Base-by-base conservation (phyloP, 1,139 yeast species). In the Geotrichum macrosporum region DNA sequence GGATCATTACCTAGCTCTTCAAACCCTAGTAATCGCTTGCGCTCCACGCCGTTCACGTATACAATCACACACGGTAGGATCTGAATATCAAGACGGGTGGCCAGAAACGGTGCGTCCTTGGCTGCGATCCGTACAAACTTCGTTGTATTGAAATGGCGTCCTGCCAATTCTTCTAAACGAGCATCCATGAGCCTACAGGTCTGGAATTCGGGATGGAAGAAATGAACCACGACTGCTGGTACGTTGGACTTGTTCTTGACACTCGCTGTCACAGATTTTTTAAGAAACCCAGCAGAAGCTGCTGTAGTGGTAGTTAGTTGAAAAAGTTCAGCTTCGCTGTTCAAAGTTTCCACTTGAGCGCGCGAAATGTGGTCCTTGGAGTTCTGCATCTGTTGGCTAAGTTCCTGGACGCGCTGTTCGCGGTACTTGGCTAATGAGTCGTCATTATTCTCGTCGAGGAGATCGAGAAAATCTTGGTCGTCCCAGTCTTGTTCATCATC, bases 401-500 rank as follows among this genome's bases (percentile, higher is more conserved):
- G 42, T 18, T 49, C 47, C 9, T 69, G 63, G 46, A 85, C 75
- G 55, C 89, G 94, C 22, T 72, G 67, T 52, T 80, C 76, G 61
- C 96, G 72, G 62, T 86, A 86, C 16, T 37, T 33, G 6, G 40
- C 16, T 3, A 21, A 89, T 52, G 85, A 68, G 53, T 84, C 85
- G 21, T 78, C 76, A 63, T 84, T 85, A n/a, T n/a, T n/a, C 56
- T 85, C 80, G 56, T 79, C 80, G 46, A 95, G 70, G 29, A 82
- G 50, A 18, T 62, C 66, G 35, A 61, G 51, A 30, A 61, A 56
- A 19, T 62, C 66, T 30, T 64, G 62, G 41, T 62, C 64, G 44
- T 61, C 66, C 10, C 54, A 35, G 8, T 58, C 62, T 3, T 37
- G 9, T 15, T 35, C 39, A 13, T 24, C 15, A 31, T 22, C 29